phyloP scores from a whole-genome alignment of 1,284 basidiomycete species.

The Vanrija sp. region DNA sequence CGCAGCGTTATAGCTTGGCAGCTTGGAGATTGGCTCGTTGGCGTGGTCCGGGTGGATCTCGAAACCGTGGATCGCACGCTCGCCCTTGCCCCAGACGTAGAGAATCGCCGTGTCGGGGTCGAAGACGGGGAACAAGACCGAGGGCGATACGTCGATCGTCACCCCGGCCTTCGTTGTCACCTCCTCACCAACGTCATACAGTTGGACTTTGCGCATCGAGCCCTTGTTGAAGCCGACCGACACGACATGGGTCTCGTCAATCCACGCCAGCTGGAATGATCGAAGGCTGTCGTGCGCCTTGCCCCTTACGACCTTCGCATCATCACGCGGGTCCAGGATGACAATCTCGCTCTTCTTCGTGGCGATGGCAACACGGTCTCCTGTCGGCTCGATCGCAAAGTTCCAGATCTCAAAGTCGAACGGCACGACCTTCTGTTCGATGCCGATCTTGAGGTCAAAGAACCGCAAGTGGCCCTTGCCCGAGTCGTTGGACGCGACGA shows the following conservation, averaged over 20 bases:
- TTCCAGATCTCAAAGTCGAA: constrained; percentile 35
- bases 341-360: constrained; percentile 48
- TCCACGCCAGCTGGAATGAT: constrained; percentile 50
- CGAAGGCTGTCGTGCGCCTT: constrained; percentile 48
- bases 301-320: constrained; percentile 18
- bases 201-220: constrained; percentile 49
- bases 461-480: constrained; percentile 41
- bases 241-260: constrained; percentile 43
- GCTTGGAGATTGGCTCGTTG: constrained; percentile 36
- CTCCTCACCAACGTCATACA: constrained; percentile 35
- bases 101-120: constrained; percentile 52
- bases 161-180: constrained; percentile 32
- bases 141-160: constrained; percentile 51
- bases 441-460: constrained; percentile 35
- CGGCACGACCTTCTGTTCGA: constrained; percentile 16
- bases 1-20: constrained; percentile 43
- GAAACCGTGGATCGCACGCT: constrained; percentile 49
- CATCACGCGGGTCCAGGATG: constrained; percentile 48
- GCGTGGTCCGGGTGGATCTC: constrained; percentile 38
- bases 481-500: constrained; percentile 47
- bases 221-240: constrained; percentile 50
- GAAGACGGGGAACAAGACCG: constrained; percentile 50
- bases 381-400: constrained; percentile 44
- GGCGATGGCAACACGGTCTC: constrained; percentile 47
- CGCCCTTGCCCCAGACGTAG: constrained; percentile 52